A percentile compares a stretch with the other conserved stretches of the same genome.
phyloP scores from a whole-genome alignment of 805 yeast species.

The Maudiozyma barnettii region DNA sequence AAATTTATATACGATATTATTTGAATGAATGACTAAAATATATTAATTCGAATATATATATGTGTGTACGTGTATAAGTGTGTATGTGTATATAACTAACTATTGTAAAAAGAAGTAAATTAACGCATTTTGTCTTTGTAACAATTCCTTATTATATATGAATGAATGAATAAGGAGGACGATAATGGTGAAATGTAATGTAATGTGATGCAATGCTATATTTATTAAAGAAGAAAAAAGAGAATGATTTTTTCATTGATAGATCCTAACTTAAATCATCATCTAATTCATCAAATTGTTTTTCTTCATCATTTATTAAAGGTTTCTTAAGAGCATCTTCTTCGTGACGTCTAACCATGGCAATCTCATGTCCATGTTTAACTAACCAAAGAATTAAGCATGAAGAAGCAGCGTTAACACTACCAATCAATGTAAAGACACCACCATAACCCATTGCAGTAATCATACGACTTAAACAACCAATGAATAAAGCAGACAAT shows the following conservation, averaged over 20 bases:
- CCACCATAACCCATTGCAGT: conserved; percentile 58
- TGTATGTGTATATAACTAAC: too few species aligned
- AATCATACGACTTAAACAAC: conserved; percentile 55
- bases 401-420: conserved; percentile 30
- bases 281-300: neutral
- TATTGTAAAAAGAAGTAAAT: too few species aligned
- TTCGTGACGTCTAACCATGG: conserved; percentile 13
- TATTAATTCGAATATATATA: too few species aligned
- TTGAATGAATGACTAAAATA: too few species aligned
- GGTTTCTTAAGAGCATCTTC: neutral
- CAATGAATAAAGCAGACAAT: conserved; percentile 62
- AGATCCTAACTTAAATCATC: neutral
- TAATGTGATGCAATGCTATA: neutral
- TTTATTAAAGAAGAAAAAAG: neutral
- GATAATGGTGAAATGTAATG: too few species aligned
- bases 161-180: too few species aligned
- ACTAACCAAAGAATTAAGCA: conserved; percentile 21
- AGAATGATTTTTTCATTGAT: neutral
- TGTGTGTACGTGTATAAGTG: too few species aligned
- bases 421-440: conserved; percentile 63
- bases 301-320: neutral
- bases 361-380: conserved; percentile 26
- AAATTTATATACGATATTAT: too few species aligned
- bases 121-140: too few species aligned
- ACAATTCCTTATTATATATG: too few species aligned